These are phyloP conservation scores for Hordeum marinum DNA, from an alignment of 176 grass and related monocot species.

Conservation along the genomic window DNA sequence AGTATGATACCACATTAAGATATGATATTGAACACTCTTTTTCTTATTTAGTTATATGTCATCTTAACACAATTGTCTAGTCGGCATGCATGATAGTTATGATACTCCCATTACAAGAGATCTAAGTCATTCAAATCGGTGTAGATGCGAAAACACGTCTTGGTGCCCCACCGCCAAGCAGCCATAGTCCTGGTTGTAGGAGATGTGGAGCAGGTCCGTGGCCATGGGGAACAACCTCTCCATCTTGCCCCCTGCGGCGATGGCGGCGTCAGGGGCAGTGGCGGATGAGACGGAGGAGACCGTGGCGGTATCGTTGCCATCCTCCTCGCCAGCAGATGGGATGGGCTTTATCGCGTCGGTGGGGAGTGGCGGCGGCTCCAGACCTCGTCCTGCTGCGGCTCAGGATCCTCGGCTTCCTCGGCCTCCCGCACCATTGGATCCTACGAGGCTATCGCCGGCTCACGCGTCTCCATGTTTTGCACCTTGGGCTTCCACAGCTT, in stretches of 20 bases:
- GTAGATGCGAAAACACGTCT: constrained; percentile 86
- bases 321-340: constrained; percentile 25
- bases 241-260: background rate
- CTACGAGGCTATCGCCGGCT: too few relatives aligned
- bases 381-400: too few relatives aligned
- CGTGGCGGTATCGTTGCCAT: constrained; percentile 11
- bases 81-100: too few relatives aligned
- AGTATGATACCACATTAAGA: too few relatives aligned
- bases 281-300: background rate
- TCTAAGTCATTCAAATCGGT: background rate
- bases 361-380: background rate
- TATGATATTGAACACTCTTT: too few relatives aligned
- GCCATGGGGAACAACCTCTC: background rate
- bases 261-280: background rate
- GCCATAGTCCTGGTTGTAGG: constrained; percentile 93
- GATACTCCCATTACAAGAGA: too few relatives aligned
- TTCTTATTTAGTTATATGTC: too few relatives aligned
- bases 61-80: too few relatives aligned
- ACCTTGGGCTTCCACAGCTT: too few relatives aligned
- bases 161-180: constrained; percentile 87
- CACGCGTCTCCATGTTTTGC: too few relatives aligned
- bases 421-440: background rate
- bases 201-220: constrained; percentile 64
- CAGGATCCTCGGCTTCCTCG: too few relatives aligned
- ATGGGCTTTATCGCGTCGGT: constrained; percentile 32